Evolutionary conservation across 179 eudicot species (phyloP).

Genomic region (Nepenthes alata): DNA sequence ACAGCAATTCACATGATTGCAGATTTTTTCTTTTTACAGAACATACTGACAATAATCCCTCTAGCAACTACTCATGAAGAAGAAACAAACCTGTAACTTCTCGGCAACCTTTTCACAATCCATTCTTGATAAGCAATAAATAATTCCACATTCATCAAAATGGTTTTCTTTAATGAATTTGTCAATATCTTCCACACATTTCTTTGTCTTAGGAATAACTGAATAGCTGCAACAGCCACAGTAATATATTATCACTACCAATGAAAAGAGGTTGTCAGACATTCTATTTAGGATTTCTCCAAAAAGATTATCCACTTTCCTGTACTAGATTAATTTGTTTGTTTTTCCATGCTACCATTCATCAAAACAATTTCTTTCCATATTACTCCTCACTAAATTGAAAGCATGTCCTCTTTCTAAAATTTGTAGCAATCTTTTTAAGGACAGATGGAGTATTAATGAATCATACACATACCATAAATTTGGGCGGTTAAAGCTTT

Average conservation of each 20-base stretch:
- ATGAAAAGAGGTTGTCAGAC: too few species aligned
- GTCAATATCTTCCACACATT: slow-evolving; percentile 87
- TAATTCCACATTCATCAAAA: slow-evolving; percentile 87
- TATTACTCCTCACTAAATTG: too few species aligned
- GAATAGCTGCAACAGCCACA: slow-evolving; percentile 48
- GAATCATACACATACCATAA: slow-evolving; percentile 39
- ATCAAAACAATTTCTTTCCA: too few species aligned
- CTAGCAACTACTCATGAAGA: slow-evolving; percentile 1
- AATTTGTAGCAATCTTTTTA: background rate
- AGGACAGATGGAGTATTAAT: background rate
- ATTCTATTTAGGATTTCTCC: too few species aligned
- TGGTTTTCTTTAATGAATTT: slow-evolving; percentile 56
- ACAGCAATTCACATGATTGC: too few species aligned
- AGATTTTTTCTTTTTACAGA: too few species aligned
- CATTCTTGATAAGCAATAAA: slow-evolving; percentile 93
- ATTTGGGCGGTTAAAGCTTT: slow-evolving; percentile 97
- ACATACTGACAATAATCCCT: too few species aligned
- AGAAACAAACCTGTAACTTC: slow-evolving; percentile 60
- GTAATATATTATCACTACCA: too few species aligned
- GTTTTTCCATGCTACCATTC: too few species aligned
- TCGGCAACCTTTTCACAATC: slow-evolving; percentile 98
- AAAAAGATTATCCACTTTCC: too few species aligned
- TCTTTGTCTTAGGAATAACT: slow-evolving; percentile 86
- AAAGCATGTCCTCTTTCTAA: too few species aligned
- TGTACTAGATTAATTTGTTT: too few species aligned